Evolutionary conservation across 1,139 yeast genomes (phyloP).

Genomic region (Pichia sp.): DNA sequence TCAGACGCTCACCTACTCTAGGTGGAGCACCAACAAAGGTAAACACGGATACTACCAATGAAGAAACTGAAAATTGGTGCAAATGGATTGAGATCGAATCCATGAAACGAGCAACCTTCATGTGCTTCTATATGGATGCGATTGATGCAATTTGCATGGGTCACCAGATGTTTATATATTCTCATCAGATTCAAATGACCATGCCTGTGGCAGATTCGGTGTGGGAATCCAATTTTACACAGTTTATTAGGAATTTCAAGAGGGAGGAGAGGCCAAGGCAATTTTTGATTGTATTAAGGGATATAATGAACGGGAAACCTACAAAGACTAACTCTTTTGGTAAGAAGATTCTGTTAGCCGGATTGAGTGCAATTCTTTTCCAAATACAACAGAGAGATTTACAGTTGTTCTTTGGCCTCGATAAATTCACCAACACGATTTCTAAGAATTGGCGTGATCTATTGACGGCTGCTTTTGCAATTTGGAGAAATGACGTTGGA

Average conservation of each 20-base stretch:
- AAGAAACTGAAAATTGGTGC: constrained; percentile 30
- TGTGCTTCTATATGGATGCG: constrained; percentile 77
- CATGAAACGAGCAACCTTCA: constrained; percentile 70
- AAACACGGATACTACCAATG: constrained; percentile 15
- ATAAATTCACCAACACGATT: constrained; percentile 39
- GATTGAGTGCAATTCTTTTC: constrained; percentile 62
- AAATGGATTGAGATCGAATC: constrained; percentile 65
- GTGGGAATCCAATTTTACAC: constrained; percentile 50
- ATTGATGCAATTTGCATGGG: constrained; percentile 79
- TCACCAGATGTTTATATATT: constrained; percentile 64
- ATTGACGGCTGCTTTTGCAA: constrained; percentile 53
- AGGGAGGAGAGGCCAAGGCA: constrained; percentile 30
- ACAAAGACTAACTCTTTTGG: constrained; percentile 45
- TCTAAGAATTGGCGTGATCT: constrained; percentile 50
- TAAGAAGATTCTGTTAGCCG: constrained; percentile 62
- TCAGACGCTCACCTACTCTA: constrained; percentile 50
- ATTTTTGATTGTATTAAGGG: constrained; percentile 54
- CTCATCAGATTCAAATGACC: constrained; percentile 68
- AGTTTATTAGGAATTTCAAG: constrained; percentile 22
- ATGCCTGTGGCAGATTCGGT: constrained; percentile 77
- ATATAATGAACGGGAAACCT: constrained; percentile 48
- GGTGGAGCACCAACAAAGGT: constrained; percentile 49
- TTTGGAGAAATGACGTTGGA: constrained; percentile 36
- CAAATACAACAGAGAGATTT: constrained; percentile 73
- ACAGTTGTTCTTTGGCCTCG: constrained; percentile 37